A percentile compares a stretch with the other conserved stretches of the same genome.
Evolutionary conservation across 2,329 filamentous ascomycete species (phyloP).

Genomic region (Berkeleyomyces basicola): DNA sequence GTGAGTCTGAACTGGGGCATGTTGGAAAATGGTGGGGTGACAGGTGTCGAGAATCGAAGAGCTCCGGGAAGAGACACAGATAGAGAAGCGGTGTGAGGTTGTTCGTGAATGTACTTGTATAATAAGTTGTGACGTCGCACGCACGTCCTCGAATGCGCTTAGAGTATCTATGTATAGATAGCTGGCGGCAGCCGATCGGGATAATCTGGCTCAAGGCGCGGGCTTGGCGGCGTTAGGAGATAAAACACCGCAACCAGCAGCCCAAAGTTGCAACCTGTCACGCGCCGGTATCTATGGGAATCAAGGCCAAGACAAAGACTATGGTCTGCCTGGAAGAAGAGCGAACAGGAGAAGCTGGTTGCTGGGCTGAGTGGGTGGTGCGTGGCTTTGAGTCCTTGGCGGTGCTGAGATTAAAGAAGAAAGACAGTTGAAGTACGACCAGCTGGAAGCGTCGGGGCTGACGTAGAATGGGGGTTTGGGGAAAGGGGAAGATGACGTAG

Average conservation of each 20-base stretch:
- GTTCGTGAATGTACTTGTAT: neutral
- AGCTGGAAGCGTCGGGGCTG: neutral
- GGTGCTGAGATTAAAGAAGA: neutral
- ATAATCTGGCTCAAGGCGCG: neutral
- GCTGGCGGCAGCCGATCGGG: neutral
- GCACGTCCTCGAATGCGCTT: no score
- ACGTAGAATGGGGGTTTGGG: neutral
- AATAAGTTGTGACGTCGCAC: no score
- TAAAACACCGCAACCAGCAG: neutral
- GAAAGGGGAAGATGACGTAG: conserved; percentile 1
- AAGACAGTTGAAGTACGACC: neutral
- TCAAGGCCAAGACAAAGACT: neutral
- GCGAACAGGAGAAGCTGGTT: neutral
- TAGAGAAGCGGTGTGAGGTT: neutral
- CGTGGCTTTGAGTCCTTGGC: neutral
- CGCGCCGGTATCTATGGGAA: neutral
- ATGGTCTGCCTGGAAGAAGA: neutral
- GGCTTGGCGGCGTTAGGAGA: neutral
- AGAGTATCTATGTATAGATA: neutral
- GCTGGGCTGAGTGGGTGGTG: neutral
- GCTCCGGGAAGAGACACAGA: neutral
- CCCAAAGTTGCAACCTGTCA: neutral
- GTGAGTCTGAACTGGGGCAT: conserved; percentile 61
- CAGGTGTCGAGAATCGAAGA: neutral
- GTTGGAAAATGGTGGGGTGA: neutral